phyloP scores from a whole-genome alignment of 208 protist species.

The Naegleria gruberi region DNA sequence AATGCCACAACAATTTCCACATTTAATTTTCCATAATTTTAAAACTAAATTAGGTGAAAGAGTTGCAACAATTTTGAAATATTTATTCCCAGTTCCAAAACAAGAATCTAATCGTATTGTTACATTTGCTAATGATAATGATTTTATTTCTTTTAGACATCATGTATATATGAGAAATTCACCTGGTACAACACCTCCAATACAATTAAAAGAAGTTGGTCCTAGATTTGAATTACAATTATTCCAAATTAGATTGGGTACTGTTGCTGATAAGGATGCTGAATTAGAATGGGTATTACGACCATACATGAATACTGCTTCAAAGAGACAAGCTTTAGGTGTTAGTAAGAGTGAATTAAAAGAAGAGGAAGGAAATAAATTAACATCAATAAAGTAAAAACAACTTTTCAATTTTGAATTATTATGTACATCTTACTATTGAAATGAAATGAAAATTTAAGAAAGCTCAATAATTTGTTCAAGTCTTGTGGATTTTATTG shows the following conservation, averaged over 20 bases:
- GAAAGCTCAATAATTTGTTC: no score
- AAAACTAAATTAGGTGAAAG: conserved; percentile 85
- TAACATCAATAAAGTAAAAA: conserved; percentile 10
- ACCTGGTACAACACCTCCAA: conserved; percentile 49
- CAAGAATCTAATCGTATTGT: conserved; percentile 85
- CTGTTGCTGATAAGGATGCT: conserved; percentile 85
- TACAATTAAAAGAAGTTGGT: conserved; percentile 92
- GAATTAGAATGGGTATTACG: conserved; percentile 96
- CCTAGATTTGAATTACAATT: conserved; percentile 95
- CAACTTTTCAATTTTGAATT: neutral
- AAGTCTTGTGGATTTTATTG: neutral
- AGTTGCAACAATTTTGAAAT: conserved; percentile 82
- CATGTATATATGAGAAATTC: conserved; percentile 78
- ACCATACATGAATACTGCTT: conserved; percentile 96
- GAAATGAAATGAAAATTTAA: no score
- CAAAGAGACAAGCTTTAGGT: conserved; percentile 69
- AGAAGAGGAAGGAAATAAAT: neutral
- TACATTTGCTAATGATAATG: conserved; percentile 95
- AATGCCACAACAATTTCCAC: conserved; percentile 89
- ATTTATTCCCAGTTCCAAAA: conserved; percentile 97
- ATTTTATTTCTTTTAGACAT: conserved; percentile 97
- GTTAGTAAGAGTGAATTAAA: neutral
- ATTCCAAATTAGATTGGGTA: conserved; percentile 91
- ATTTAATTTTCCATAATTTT: conserved; percentile 98
- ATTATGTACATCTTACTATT: no score